These are phyloP conservation scores for Platanthera zijinensis DNA, from an alignment of 106 monocot species.

Conservation along the genomic window DNA sequence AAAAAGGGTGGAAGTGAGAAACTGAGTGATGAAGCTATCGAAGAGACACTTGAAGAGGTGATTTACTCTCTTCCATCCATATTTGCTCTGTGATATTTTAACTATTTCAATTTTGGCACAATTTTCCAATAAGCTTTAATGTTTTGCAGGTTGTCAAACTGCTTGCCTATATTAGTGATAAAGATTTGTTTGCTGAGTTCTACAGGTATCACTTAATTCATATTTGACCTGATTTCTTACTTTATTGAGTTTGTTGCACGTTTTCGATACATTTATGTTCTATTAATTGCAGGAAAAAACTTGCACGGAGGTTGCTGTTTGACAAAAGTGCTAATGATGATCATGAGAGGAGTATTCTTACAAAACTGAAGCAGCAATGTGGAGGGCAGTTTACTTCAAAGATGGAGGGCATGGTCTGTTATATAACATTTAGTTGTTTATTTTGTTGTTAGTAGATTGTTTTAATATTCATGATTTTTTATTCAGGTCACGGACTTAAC, in stretches of 20 bases:
- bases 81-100: not conserved
- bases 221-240: not conserved
- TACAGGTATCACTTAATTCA: conserved; percentile 32
- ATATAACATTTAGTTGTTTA: conserved; percentile 2
- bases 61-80: not conserved
- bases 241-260: not conserved
- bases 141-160: conserved; percentile 48
- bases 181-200: conserved; percentile 68
- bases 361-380: conserved; percentile 76
- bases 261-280: not conserved
- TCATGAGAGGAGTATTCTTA: conserved; percentile 69
- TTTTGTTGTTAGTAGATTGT: not conserved
- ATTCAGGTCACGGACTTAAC: conserved; percentile 88
- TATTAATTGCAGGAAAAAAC: conserved; percentile 53
- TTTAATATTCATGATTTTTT: conserved; percentile 4
- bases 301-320: conserved; percentile 65
- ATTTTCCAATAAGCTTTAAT: not conserved
- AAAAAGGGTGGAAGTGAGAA: conserved; percentile 78
- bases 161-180: conserved; percentile 64
- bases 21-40: conserved; percentile 71
- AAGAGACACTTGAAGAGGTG: conserved; percentile 73
- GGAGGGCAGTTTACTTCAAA: conserved; percentile 86
- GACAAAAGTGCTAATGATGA: conserved; percentile 80
- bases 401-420: conserved; percentile 48
- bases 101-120: not conserved